A percentile compares a stretch with the other conserved stretches of the same genome.
Evolutionary conservation across 257 asterid genomes (phyloP).

Genomic region (Osmanthus fragrans): DNA sequence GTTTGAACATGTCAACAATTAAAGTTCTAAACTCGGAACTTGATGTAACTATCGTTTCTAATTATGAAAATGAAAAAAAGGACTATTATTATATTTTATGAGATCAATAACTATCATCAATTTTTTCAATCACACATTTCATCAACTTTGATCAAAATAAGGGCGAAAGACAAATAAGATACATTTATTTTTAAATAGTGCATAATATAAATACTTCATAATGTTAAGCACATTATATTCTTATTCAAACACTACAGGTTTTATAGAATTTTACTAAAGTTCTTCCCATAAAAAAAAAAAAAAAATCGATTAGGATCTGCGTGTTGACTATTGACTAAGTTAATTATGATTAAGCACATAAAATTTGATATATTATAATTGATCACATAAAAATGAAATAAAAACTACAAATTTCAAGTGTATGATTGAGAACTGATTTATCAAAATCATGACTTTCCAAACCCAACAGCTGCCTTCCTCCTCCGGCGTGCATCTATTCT

Average conservation of each 20-base stretch:
- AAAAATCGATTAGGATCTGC: neutral
- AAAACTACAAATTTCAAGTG: neutral
- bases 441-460: constrained; percentile 64
- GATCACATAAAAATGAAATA: neutral
- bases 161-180: too few species aligned
- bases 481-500: constrained; percentile 49
- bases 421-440: neutral
- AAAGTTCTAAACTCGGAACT: neutral
- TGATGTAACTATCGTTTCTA: too few species aligned
- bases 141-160: too few species aligned
- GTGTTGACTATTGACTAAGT: neutral
- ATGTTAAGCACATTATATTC: neutral
- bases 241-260: neutral
- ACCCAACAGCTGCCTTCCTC: constrained; percentile 71
- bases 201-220: neutral
- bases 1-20: neutral
- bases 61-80: too few species aligned
- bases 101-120: too few species aligned
- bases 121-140: too few species aligned
- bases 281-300: neutral
- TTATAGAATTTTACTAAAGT: neutral
- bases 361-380: neutral
- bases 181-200: too few species aligned
- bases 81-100: too few species aligned
- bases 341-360: neutral